A percentile compares a stretch with the other conserved stretches of the same genome.
phyloP scores from a whole-genome alignment of 495 filamentous ascomycete species.

The Penicillium verhagenii region DNA sequence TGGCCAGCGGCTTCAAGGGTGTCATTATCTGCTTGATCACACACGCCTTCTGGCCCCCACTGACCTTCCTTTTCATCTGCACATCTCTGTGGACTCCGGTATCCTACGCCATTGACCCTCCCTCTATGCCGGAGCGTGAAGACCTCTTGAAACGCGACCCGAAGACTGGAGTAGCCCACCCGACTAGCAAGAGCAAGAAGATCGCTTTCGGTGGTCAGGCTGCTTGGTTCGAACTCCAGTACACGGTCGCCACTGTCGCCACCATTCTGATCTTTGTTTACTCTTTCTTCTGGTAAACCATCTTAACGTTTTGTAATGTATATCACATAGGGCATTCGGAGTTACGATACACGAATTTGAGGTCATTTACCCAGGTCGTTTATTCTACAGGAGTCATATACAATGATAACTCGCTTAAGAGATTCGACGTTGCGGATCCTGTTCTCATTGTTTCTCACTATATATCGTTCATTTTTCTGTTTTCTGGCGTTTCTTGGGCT shows the following conservation, averaged over 20 bases:
- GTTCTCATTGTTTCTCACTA: not conserved
- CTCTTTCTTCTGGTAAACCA: conserved; percentile 36
- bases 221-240: conserved; percentile 44
- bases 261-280: conserved; percentile 41
- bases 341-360: conserved; percentile 4
- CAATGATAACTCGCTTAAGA: not conserved
- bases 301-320: conserved; percentile 5
- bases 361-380: not conserved
- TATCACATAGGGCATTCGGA: conserved; percentile 8
- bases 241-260: conserved; percentile 34
- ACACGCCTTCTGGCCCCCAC: conserved; percentile 49
- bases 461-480: conserved; percentile 6
- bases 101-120: conserved; percentile 44
- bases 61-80: conserved; percentile 38
- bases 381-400: not conserved
- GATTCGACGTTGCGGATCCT: not conserved
- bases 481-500: conserved; percentile 21
- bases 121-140: conserved; percentile 42
- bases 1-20: conserved; percentile 23
- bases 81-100: conserved; percentile 41
- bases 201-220: conserved; percentile 41
- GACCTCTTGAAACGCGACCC: conserved; percentile 41
- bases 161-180: conserved; percentile 46
- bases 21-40: conserved; percentile 42
- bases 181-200: conserved; percentile 42